These are phyloP conservation scores for Penicillium soppii DNA, from an alignment of 495 filamentous ascomycete genomes.

Conservation along the genomic window DNA sequence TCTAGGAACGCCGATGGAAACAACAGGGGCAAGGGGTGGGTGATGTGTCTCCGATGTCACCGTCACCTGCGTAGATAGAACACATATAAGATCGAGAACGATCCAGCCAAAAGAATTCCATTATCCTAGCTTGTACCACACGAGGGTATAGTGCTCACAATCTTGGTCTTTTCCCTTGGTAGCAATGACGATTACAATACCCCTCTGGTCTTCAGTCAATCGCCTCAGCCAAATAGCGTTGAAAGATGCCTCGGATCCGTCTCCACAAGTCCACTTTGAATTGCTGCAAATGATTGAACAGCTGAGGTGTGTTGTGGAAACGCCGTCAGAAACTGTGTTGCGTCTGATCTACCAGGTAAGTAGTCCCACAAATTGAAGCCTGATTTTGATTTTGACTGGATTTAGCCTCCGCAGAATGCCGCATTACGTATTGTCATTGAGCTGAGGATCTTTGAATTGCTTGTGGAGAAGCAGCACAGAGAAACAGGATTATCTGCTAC, in stretches of 20 bases:
- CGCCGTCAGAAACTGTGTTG: conserved; percentile 34
- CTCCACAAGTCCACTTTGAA: conserved; percentile 28
- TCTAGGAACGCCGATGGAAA: neutral
- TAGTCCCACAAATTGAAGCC: neutral
- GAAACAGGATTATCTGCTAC: conserved; percentile 26
- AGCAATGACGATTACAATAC: conserved; percentile 19
- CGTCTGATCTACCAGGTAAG: conserved; percentile 42
- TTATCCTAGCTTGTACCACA: conserved; percentile 2
- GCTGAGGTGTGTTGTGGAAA: conserved; percentile 32
- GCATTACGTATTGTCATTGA: conserved; percentile 37
- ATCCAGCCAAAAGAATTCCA: neutral
- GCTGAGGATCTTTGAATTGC: conserved; percentile 30
- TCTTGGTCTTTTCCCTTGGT: neutral
- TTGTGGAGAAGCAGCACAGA: conserved; percentile 22
- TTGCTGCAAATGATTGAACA: conserved; percentile 32
- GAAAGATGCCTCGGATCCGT: conserved; percentile 19
- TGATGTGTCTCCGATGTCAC: neutral
- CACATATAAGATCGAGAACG: conserved; percentile 1
- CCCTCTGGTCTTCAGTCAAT: conserved; percentile 24
- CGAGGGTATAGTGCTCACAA: neutral
- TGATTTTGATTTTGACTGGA: neutral
- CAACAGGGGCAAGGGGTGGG: neutral
- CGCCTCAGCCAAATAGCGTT: conserved; percentile 23
- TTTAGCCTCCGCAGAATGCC: conserved; percentile 42
- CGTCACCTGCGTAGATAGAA: neutral